A percentile compares a stretch with the other conserved stretches of the same genome.
phyloP scores from a whole-genome alignment of 352 stramenopile genomes.

The Phytopythium litorale region DNA sequence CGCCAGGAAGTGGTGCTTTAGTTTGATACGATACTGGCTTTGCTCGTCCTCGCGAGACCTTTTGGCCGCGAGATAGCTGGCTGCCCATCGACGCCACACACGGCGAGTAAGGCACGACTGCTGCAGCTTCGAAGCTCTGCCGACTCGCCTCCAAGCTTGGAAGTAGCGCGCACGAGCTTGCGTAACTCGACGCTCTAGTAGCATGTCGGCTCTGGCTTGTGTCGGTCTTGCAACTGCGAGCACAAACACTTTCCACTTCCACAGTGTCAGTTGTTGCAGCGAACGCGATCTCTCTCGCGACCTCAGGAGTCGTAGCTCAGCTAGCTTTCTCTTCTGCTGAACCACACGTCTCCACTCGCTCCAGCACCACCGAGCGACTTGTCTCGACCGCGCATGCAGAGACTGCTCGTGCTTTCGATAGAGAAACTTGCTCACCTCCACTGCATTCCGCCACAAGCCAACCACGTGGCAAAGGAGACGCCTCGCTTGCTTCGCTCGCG shows the following conservation, averaged over 20 bases:
- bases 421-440: slow-evolving; percentile 14
- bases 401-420: slow-evolving; percentile 6
- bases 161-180: slow-evolving; percentile 12
- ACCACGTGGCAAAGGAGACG: slow-evolving; percentile 25
- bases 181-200: slow-evolving; percentile 9
- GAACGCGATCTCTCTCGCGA: slow-evolving; percentile 15
- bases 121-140: slow-evolving; percentile 18
- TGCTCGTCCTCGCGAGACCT: slow-evolving; percentile 14
- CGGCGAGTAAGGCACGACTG: slow-evolving; percentile 15
- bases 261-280: slow-evolving; percentile 26
- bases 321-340: slow-evolving; percentile 17
- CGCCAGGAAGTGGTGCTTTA: slow-evolving; percentile 29
- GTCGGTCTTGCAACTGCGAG: slow-evolving; percentile 28
- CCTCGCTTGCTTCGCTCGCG: slow-evolving; percentile 19
- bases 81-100: slow-evolving; percentile 36
- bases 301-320: slow-evolving; percentile 16
- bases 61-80: slow-evolving; percentile 14
- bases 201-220: slow-evolving; percentile 9
- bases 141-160: slow-evolving; percentile 25
- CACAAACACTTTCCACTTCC: slow-evolving; percentile 51
- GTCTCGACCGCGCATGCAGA: neutral
- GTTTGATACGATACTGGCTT: slow-evolving; percentile 14
- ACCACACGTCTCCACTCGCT: slow-evolving; percentile 24
- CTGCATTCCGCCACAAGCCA: slow-evolving; percentile 29
- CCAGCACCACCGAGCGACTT: slow-evolving; percentile 5